These are phyloP conservation scores for Eragrostis tef DNA, from an alignment of 202 grass and related monocot species.

Conservation along the genomic window DNA sequence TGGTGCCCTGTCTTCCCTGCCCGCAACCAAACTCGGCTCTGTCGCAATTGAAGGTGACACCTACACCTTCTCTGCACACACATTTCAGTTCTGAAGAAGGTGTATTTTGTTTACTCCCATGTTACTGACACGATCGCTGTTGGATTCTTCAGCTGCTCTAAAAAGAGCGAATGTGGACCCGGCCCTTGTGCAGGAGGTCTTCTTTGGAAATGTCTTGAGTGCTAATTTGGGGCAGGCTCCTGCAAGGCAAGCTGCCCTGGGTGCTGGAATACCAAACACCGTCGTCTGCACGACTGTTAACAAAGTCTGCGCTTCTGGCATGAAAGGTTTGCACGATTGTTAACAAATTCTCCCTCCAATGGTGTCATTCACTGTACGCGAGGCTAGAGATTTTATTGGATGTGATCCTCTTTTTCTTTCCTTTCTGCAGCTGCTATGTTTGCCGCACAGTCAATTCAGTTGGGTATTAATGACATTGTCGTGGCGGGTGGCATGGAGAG, in stretches of 20 bases:
- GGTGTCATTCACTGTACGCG: too few relatives aligned
- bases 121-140: slow-evolving; percentile 14
- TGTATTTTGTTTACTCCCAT: neutral
- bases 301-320: slow-evolving; percentile 94
- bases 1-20: slow-evolving; percentile 68
- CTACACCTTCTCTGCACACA: neutral
- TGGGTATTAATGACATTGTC: slow-evolving; percentile 87
- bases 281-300: slow-evolving; percentile 87
- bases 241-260: slow-evolving; percentile 84
- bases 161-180: slow-evolving; percentile 73
- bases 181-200: slow-evolving; percentile 84
- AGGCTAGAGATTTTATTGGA: neutral
- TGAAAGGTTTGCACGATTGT: slow-evolving; percentile 63
- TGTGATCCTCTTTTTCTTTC: neutral
- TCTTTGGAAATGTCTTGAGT: slow-evolving; percentile 90
- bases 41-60: slow-evolving; percentile 68
- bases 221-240: slow-evolving; percentile 96
- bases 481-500: slow-evolving; percentile 98
- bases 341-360: too few relatives aligned
- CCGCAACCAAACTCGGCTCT: slow-evolving; percentile 89
- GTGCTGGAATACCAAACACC: slow-evolving; percentile 82
- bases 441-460: slow-evolving; percentile 82
- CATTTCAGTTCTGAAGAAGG: neutral
- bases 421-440: slow-evolving; percentile 73
- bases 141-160: slow-evolving; percentile 62